Base-by-base conservation (phyloP, 176 grass and related monocot genomes). In the Pontederia crassipes region DNA sequence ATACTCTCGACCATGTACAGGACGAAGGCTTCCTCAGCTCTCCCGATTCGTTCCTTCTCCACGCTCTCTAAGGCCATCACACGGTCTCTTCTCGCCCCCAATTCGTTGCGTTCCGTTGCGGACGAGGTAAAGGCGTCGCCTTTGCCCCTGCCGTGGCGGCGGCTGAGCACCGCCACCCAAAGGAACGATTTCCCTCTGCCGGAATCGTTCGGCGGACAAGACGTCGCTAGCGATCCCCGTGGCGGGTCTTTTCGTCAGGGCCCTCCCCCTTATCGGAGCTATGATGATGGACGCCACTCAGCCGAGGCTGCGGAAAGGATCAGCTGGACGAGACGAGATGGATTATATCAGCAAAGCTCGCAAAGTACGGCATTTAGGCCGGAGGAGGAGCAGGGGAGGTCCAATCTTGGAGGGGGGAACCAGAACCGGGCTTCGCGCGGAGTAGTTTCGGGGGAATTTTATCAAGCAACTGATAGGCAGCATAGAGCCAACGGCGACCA, bases 111-210 rank as follows among this genome's bases (percentile, higher is more conserved):
- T 18, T 66, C 24, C 48, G 9, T 49, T n/a, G 46, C 17, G 2
- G 9, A 16, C 4, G 46, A 10, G 8, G 11, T 20, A 12, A 66
- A 66, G 49, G 64, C 64, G 20, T 15, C 52, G 8, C 32, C 35
- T 24, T 51, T 32, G 4, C 8, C 20, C 66, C 10, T 11, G 2
- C 27, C 4, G 10, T 69, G 15, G 4, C 66, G 53, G 10, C 32
- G 15, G 52, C 17, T 69, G 1, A 69, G 66, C 53, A 69, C 16
- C 2, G 52, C 66, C 32, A 40, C 35, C 10, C 66, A 69, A 56
- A 56, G 16, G 32, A 69, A 45, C 32, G 66, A 69, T 5, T 57
- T 27, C 52, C 4, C 29, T 40, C 32, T 40, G 4, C 52, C 52
- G 8, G 66, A 54, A 9, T 46, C 11, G 9, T 8, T 0, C 35